These are phyloP conservation scores for Cercospora berteroae DNA, from an alignment of 2,329 filamentous ascomycete genomes.

Conservation along the genomic window DNA sequence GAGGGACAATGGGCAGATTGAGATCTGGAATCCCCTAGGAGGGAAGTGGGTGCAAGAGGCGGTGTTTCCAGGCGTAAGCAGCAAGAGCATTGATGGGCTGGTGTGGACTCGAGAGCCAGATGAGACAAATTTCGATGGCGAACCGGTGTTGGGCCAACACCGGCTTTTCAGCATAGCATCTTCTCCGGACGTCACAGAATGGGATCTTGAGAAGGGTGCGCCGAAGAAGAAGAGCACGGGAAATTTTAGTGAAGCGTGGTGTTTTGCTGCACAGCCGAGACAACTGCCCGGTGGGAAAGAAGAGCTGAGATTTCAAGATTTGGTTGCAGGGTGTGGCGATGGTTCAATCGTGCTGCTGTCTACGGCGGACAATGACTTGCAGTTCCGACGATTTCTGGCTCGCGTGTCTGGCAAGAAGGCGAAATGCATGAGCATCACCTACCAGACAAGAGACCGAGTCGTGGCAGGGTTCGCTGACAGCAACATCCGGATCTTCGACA, in stretches of 20 bases:
- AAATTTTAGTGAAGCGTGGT: slow-evolving; percentile 96
- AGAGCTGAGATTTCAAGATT: slow-evolving; percentile 50
- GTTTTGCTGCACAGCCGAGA: slow-evolving; percentile 80
- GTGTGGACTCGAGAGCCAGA: slow-evolving; percentile 87
- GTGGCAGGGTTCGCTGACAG: slow-evolving; percentile 95
- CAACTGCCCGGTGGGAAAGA: slow-evolving; percentile 34
- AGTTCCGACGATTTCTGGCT: slow-evolving; percentile 72
- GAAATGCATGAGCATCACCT: slow-evolving; percentile 85
- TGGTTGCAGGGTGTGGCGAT: slow-evolving; percentile 87
- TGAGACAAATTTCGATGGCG: slow-evolving; percentile 63
- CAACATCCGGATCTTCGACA: slow-evolving; percentile 87
- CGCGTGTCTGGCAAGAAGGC: slow-evolving; percentile 78
- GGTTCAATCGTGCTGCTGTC: slow-evolving; percentile 85
- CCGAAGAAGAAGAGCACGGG: slow-evolving; percentile 82
- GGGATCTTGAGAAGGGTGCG: slow-evolving; percentile 78
- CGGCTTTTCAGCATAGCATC: slow-evolving; percentile 96
- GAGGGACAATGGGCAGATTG: slow-evolving; percentile 90
- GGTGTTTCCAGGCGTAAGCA: slow-evolving; percentile 64
- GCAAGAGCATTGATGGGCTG: slow-evolving; percentile 80
- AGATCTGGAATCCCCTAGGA: slow-evolving; percentile 89
- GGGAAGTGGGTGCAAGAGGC: slow-evolving; percentile 88
- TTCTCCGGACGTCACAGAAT: slow-evolving; percentile 88
- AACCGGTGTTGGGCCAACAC: slow-evolving; percentile 65
- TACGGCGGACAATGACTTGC: slow-evolving; percentile 78
- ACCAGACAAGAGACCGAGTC: slow-evolving; percentile 77